Conservation (phyloP, 352 stramenopile genomes). For the Pythium oligandrum region DNA sequence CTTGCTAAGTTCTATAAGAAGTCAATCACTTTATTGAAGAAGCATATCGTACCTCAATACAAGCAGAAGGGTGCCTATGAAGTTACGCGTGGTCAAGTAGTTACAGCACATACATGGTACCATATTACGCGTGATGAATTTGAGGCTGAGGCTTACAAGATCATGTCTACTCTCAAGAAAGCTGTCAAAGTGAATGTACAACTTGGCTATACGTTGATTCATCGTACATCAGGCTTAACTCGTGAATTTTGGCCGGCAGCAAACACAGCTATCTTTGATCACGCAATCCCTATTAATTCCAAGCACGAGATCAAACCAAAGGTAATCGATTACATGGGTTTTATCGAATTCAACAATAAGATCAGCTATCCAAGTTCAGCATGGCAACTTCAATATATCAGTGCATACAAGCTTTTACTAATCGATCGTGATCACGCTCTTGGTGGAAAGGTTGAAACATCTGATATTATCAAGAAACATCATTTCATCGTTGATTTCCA, state of each 20-base stretch:
- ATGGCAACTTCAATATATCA: conserved; percentile 12
- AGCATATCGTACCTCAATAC: neutral
- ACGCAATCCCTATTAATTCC: conserved; percentile 15
- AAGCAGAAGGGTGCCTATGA: neutral
- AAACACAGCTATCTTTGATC: conserved; percentile 12
- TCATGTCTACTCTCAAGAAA: neutral
- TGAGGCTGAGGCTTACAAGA: neutral
- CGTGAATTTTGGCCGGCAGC: conserved; percentile 8
- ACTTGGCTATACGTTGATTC: conserved; percentile 10
- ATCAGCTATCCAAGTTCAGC: conserved; percentile 13
- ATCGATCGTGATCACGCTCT: conserved; percentile 15
- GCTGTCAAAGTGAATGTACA: conserved; percentile 16
- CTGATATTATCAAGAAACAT: conserved; percentile 13
- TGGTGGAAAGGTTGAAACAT: conserved; percentile 7
- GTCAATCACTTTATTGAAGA: neutral
- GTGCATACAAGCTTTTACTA: conserved; percentile 16
- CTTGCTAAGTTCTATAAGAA: conserved; percentile 1
- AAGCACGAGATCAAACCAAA: conserved; percentile 17
- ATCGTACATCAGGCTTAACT: neutral
- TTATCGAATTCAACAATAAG: conserved; percentile 4
- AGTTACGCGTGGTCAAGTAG: neutral
- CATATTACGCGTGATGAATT: neutral
- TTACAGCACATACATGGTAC: neutral
- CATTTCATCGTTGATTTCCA: conserved; percentile 22
- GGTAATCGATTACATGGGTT: conserved; percentile 8